A percentile compares a stretch with the other conserved stretches of the same genome.
phyloP scores from a whole-genome alignment of 2,329 filamentous ascomycete genomes.

The Paecilomyces formosus region DNA sequence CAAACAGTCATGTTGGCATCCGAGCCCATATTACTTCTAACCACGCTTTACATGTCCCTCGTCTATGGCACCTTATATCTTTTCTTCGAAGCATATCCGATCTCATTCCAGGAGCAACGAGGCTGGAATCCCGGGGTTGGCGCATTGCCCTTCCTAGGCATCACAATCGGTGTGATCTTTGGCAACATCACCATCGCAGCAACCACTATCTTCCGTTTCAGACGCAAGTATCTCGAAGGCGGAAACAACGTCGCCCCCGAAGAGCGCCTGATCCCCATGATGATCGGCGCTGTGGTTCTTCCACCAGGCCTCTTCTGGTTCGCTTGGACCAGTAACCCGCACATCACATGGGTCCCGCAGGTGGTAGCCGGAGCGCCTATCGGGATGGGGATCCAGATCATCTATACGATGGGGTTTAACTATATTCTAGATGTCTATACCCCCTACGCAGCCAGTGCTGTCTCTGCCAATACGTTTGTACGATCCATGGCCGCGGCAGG shows the following conservation, averaged over 20 bases:
- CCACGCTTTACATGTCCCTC: constrained; percentile 20
- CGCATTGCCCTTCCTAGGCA: constrained; percentile 36
- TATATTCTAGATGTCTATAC: constrained; percentile 16
- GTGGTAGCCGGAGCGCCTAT: constrained; percentile 36
- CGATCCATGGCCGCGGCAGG: constrained; percentile 10
- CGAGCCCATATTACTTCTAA: constrained; percentile 19
- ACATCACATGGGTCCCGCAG: constrained; percentile 39
- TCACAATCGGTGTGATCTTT: constrained; percentile 32
- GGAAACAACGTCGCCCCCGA: constrained; percentile 5
- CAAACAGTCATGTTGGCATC: constrained; percentile 13
- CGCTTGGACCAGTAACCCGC: constrained; percentile 36
- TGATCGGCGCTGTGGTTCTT: constrained; percentile 34
- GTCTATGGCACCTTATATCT: constrained; percentile 24
- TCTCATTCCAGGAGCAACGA: constrained; percentile 26
- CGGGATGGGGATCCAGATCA: constrained; percentile 21
- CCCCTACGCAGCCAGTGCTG: constrained; percentile 9
- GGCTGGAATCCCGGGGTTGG: constrained; percentile 32
- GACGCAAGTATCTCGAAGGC: not conserved
- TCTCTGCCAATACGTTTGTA: constrained; percentile 11
- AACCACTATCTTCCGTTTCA: not conserved
- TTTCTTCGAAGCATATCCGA: constrained; percentile 21
- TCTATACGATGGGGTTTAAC: not conserved
- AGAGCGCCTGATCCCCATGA: constrained; percentile 38
- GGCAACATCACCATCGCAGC: not conserved
- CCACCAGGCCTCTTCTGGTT: constrained; percentile 43